A percentile compares a stretch with the other conserved stretches of the same genome.
These are phyloP conservation scores for Lobosporangium transversale DNA, from an alignment of 192 early-diverging fungal species.

Conservation along the genomic window DNA sequence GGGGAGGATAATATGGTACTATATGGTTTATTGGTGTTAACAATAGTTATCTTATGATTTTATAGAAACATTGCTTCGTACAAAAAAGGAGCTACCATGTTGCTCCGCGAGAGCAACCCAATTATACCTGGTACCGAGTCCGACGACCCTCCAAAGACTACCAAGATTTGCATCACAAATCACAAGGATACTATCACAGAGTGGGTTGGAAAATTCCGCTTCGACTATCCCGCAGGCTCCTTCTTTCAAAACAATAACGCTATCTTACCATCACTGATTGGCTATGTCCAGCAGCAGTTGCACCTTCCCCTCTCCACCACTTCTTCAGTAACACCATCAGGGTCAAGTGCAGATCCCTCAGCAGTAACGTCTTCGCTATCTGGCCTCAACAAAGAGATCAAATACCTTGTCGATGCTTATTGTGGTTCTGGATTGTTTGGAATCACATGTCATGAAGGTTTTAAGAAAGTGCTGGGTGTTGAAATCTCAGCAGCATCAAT, in stretches of 20 bases:
- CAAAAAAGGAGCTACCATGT: slow-evolving; percentile 67
- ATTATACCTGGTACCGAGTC: slow-evolving; percentile 35
- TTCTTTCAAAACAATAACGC: slow-evolving; percentile 79
- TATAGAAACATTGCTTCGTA: slow-evolving; percentile 59
- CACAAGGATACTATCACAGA: slow-evolving; percentile 66
- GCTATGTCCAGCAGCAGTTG: slow-evolving; percentile 71
- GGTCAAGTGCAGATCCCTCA: background rate
- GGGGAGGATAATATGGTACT: too few species aligned
- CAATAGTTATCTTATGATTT: slow-evolving; percentile 1
- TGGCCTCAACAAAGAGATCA: slow-evolving; percentile 44
- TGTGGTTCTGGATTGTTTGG: slow-evolving; percentile 81
- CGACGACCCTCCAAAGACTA: slow-evolving; percentile 35
- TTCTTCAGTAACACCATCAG: background rate
- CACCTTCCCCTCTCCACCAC: slow-evolving; percentile 32
- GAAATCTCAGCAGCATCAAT: slow-evolving; percentile 72
- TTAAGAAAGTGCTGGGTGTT: slow-evolving; percentile 72
- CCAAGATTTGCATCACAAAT: slow-evolving; percentile 62
- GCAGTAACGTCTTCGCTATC: background rate
- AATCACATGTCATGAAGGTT: slow-evolving; percentile 66
- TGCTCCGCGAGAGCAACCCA: slow-evolving; percentile 67
- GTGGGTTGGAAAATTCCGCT: slow-evolving; percentile 63
- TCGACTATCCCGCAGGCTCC: slow-evolving; percentile 70
- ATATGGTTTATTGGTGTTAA: too few species aligned
- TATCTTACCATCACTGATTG: slow-evolving; percentile 69
- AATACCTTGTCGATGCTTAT: slow-evolving; percentile 74